Conservation (phyloP, 495 filamentous ascomycete species). For the Pseudevernia furfuracea region DNA sequence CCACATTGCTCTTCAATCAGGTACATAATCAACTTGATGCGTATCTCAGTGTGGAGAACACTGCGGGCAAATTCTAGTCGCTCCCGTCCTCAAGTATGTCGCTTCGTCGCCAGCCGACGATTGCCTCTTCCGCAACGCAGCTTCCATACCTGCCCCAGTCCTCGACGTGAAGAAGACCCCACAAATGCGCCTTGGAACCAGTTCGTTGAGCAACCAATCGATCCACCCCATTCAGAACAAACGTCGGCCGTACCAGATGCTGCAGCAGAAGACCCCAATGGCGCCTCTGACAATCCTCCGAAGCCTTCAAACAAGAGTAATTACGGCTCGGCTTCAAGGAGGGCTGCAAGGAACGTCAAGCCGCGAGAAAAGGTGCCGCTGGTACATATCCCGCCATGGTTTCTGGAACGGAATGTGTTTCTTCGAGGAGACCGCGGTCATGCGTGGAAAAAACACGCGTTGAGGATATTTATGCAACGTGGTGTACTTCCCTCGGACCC, state of each 20-base stretch:
- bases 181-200: constrained; percentile 15
- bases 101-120: constrained; percentile 28
- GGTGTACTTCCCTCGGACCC: neutral
- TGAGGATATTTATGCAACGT: neutral
- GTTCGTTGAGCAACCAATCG: constrained; percentile 6
- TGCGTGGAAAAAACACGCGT: neutral
- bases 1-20: neutral
- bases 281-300: constrained; percentile 13
- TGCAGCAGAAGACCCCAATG: constrained; percentile 9
- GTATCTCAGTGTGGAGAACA: constrained; percentile 18
- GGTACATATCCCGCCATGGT: constrained; percentile 35
- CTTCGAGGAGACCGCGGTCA: constrained; percentile 23
- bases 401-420: constrained; percentile 33
- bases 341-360: constrained; percentile 28
- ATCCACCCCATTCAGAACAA: constrained; percentile 5
- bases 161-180: constrained; percentile 23
- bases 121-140: constrained; percentile 22
- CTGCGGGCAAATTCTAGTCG: constrained; percentile 18
- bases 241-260: neutral
- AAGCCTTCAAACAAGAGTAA: constrained; percentile 23
- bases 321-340: constrained; percentile 28
- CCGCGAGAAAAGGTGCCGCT: constrained; percentile 21
- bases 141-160: constrained; percentile 24
- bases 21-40: constrained; percentile 19
- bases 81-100: constrained; percentile 5